Conservation (phyloP, 23 red algal species). For the Porphyridium purpureum region DNA sequence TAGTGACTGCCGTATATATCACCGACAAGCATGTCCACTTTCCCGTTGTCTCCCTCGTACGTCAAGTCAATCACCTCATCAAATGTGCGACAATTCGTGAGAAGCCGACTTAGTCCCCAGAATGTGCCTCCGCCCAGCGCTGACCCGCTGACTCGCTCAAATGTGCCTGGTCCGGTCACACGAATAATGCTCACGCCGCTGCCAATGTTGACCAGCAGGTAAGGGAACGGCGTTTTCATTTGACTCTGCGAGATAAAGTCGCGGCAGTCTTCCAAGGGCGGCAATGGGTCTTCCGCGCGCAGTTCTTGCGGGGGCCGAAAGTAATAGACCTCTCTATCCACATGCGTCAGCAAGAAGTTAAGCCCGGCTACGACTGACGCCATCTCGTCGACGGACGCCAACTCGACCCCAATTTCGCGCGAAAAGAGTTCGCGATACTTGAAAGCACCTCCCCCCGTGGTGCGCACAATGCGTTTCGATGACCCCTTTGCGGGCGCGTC, state of each 20-base stretch:
- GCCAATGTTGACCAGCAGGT: slow-evolving; percentile 91
- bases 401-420: slow-evolving; percentile 49
- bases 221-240: slow-evolving; percentile 64
- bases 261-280: slow-evolving; percentile 5
- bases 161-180: slow-evolving; percentile 49
- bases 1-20: slow-evolving; percentile 93
- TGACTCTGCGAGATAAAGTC: slow-evolving; percentile 43
- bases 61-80: slow-evolving; percentile 91
- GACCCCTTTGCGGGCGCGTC: background rate
- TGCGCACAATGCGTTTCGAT: slow-evolving; percentile 24
- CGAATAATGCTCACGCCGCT: slow-evolving; percentile 78
- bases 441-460: slow-evolving; percentile 82
- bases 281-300: too few species aligned
- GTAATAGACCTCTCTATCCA: too few species aligned
- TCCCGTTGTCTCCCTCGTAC: slow-evolving; percentile 54
- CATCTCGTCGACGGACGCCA: slow-evolving; percentile 74
- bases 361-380: slow-evolving; percentile 71
- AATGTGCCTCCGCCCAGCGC: slow-evolving; percentile 85
- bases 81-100: slow-evolving; percentile 92
- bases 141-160: slow-evolving; percentile 70
- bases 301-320: too few species aligned
- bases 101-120: slow-evolving; percentile 83
- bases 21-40: slow-evolving; percentile 97
- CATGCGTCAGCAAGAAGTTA: slow-evolving; percentile 67
- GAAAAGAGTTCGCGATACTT: slow-evolving; percentile 74